Base-by-base conservation (phyloP, 2,329 filamentous ascomycete species). In the Hymenoscyphus albidus region DNA sequence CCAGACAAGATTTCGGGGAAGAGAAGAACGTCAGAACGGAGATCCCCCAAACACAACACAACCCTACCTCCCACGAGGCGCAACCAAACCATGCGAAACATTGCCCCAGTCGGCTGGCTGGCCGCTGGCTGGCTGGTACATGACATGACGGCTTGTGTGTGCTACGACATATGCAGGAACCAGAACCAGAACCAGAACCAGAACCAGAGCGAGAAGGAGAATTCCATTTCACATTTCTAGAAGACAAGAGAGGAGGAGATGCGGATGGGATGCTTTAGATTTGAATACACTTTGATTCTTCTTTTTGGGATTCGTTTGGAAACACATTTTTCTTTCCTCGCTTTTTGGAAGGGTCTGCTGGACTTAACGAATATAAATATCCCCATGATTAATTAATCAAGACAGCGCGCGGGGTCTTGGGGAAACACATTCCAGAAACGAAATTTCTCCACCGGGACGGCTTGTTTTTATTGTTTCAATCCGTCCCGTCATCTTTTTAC, bases 151-250 rank as follows among this genome's bases (percentile, higher is more conserved):
- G 27, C 27, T 27, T 10, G 55, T 31, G 55, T 27, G 55, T 57
- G 55, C 14, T 38, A 57, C 55, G 32, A 27, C 55, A 57, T 32
- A 57, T 57, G 55, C 55, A 57, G 55, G 55, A 57, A 57, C 55
- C 48, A 51, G 22, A 27, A 27, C 27, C 27, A 27, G 27, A 27
- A 22, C 22, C 22, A 22, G 22, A 22, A 1, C 22, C 1, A 22
- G 22, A 22, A 22, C 22, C 22, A 27, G 22, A 27, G 3, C 22
- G 18, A 51, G 22, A 57, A 57, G 12, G 51, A 57, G 22, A 27
- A 27, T 27, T 27, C 31, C 27, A 18, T 57, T 57, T 27, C 10
- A 7, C 6, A 57, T 31, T n/a, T 51, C 14, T 27, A 57, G 27
- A 13, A 27, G 48, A 54, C 10, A 10, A 54, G 22, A 27, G 27